phyloP scores from a whole-genome alignment of 176 grass and related monocot genomes.

The Tuctoria greenei region DNA sequence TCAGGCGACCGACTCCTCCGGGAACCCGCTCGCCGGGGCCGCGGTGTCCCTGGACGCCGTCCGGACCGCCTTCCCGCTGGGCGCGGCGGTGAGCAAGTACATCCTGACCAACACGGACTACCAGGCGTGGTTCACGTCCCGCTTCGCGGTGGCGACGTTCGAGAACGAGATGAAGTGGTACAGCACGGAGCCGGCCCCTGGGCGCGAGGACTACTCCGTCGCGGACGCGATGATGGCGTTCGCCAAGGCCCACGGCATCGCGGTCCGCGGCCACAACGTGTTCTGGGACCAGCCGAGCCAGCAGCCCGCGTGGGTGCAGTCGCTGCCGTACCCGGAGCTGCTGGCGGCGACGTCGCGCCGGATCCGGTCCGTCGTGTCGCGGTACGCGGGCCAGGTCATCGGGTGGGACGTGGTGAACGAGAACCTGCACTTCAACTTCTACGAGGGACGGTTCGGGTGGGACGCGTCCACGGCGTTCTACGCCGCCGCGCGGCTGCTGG shows the following conservation, averaged over 20 bases:
- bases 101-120: slow-evolving; percentile 61
- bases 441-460: slow-evolving; percentile 38
- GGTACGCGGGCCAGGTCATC: slow-evolving; percentile 50
- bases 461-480: slow-evolving; percentile 65
- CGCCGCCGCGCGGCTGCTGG: slow-evolving; percentile 50
- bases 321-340: slow-evolving; percentile 30
- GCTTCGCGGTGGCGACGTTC: slow-evolving; percentile 86
- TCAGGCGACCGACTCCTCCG: slow-evolving; percentile 49
- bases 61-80: slow-evolving; percentile 61
- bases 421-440: slow-evolving; percentile 44
- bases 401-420: slow-evolving; percentile 73
- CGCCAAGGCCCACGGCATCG: slow-evolving; percentile 37
- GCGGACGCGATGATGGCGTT: slow-evolving; percentile 75
- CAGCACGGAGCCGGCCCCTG: slow-evolving; percentile 46
- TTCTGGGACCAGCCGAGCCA: slow-evolving; percentile 74
- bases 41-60: slow-evolving; percentile 44
- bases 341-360: slow-evolving; percentile 34
- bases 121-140: slow-evolving; percentile 73
- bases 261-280: slow-evolving; percentile 79
- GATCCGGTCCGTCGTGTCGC: slow-evolving; percentile 40
- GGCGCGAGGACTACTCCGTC: slow-evolving; percentile 58
- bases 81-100: slow-evolving; percentile 56
- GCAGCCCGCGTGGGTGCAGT: slow-evolving; percentile 45
- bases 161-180: slow-evolving; percentile 99
- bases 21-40: slow-evolving; percentile 45